Percentiles rank a stretch among this genome's conserved stretches.
Evolutionary conservation across 2,329 filamentous ascomycete species (phyloP).

Genomic region (Dactylonectria estremocensis): DNA sequence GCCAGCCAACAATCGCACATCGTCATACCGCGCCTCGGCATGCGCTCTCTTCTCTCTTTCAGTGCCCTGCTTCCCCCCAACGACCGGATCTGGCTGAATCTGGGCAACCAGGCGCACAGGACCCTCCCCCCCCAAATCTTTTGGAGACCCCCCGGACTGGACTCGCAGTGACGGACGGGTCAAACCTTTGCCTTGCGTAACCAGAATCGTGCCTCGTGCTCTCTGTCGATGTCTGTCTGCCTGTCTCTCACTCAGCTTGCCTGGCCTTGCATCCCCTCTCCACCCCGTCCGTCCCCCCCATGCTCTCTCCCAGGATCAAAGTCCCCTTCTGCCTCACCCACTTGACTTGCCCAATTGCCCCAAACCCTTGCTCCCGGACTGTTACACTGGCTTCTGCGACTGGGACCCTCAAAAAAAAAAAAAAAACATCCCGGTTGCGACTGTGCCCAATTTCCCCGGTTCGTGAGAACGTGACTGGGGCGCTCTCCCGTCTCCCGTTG

Average conservation of each 20-base stretch:
- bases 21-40: background rate
- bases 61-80: background rate
- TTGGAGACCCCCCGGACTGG: background rate
- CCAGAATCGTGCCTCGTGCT: conserved; percentile 4
- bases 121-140: background rate
- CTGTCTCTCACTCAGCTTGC: background rate
- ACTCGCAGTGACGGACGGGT: background rate
- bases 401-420: conserved; percentile 9
- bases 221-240: background rate
- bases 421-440: background rate
- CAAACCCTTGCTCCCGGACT: conserved; percentile 7
- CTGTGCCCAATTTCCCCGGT: conserved; percentile 23
- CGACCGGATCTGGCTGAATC: conserved; percentile 9
- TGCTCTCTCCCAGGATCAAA: background rate
- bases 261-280: conserved; percentile 6
- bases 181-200: background rate
- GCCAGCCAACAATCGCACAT: background rate
- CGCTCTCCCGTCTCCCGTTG: conserved; percentile 15
- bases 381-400: conserved; percentile 35
- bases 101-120: conserved; percentile 1
- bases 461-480: conserved; percentile 28
- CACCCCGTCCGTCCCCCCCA: conserved; percentile 3
- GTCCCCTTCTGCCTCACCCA: background rate
- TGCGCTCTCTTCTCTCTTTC: background rate
- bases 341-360: too few species aligned